Percentiles rank a stretch among this genome's conserved stretches.
Conservation (phyloP, 345 rosid genomes). For the Bretschneidera sinensis region DNA sequence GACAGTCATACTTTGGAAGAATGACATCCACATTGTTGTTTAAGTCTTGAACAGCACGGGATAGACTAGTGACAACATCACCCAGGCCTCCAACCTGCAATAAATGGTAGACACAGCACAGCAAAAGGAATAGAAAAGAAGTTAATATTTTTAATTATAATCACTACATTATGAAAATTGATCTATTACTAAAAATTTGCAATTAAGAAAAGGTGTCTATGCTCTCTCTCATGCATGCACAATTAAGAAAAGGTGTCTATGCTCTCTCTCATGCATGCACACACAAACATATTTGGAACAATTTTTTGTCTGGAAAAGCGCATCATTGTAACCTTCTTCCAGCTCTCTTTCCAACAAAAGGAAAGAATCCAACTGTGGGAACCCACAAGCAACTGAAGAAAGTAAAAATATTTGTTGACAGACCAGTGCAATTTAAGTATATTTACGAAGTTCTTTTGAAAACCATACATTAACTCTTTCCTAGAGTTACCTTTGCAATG, state of each 20-base stretch:
- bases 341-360: neutral
- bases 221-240: too few species aligned
- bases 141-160: too few species aligned
- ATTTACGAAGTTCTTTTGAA: neutral
- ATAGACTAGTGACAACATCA: conserved; percentile 93
- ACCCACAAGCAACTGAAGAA: neutral
- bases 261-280: neutral
- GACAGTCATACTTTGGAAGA: conserved; percentile 87
- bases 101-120: conserved; percentile 8
- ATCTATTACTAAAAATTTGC: too few species aligned
- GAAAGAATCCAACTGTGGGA: too few species aligned
- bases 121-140: too few species aligned
- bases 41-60: conserved; percentile 94
- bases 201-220: too few species aligned
- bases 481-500: conserved; percentile 67
- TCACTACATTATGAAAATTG: too few species aligned
- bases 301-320: neutral
- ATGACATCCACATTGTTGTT: conserved; percentile 81
- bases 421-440: neutral
- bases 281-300: neutral
- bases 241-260: too few species aligned
- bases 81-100: conserved; percentile 97
- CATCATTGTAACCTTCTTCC: neutral
- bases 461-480: neutral
- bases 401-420: neutral